Conservation (phyloP, 176 grass and related monocot species). For the Raddia guianensis region DNA sequence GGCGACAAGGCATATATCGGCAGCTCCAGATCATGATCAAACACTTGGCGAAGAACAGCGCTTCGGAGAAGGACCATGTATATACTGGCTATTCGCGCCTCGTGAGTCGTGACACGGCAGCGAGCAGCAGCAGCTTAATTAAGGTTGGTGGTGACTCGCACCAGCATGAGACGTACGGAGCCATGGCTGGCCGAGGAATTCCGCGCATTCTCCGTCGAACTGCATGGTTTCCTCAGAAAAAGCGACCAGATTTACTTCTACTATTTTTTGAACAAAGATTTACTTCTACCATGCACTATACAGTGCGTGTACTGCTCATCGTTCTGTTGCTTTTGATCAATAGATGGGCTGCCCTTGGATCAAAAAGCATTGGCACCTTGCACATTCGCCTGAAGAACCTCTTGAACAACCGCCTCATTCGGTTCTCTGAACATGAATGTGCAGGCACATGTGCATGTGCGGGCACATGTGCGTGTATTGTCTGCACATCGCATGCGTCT, state of each 20-base stretch:
- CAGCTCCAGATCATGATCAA: not conserved
- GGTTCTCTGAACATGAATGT: not conserved
- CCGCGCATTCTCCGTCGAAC: not conserved
- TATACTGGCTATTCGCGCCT: not conserved
- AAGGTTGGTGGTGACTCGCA: not conserved
- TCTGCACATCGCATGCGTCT: not conserved
- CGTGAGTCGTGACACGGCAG: constrained; percentile 10
- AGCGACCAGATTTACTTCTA: not conserved
- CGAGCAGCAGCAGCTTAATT: not conserved
- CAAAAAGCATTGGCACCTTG: not conserved
- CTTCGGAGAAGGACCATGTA: not conserved
- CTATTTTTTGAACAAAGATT: not conserved
- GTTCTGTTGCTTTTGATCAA: too few relatives aligned
- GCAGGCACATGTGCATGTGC: not conserved
- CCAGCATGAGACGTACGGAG: not conserved
- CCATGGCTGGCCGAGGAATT: not conserved
- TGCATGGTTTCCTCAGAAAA: not conserved
- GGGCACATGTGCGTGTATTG: not conserved
- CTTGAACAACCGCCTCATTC: not conserved
- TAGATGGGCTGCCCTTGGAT: too few relatives aligned
- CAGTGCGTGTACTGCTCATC: too few relatives aligned
- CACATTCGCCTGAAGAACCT: not conserved
- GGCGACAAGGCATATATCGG: not conserved
- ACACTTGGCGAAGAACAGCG: not conserved
- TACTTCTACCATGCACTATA: not conserved